A percentile compares a stretch with the other conserved stretches of the same genome.
Conservation (phyloP, 2,329 filamentous ascomycete species). For the Clarireedia paspali region DNA sequence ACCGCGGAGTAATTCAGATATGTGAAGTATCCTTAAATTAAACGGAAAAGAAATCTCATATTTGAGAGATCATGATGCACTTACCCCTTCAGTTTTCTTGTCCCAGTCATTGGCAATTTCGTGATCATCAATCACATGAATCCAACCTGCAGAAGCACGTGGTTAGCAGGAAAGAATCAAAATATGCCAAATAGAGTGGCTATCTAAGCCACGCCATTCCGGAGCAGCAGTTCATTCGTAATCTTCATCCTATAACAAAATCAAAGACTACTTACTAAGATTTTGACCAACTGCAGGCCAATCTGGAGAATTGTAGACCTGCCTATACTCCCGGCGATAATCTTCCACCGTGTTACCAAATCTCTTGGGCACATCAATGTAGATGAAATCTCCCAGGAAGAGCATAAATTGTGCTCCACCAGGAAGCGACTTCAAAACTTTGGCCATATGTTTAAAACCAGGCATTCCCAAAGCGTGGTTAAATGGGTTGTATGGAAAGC, state of each 20-base stretch:
- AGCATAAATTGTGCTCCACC: conserved; percentile 66
- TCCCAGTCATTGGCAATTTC: conserved; percentile 96
- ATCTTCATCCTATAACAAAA: background rate
- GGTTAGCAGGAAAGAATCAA: background rate
- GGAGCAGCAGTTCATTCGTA: too few species aligned
- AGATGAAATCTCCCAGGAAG: conserved; percentile 85
- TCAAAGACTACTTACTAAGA: conserved; percentile 46
- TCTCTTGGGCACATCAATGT: conserved; percentile 77
- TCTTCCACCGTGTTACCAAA: conserved; percentile 65
- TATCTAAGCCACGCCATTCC: background rate
- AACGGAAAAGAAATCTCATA: background rate
- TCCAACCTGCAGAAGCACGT: conserved; percentile 47
- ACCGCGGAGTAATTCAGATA: background rate
- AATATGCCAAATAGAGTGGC: background rate
- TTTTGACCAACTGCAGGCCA: conserved; percentile 70
- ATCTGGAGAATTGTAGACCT: conserved; percentile 91
- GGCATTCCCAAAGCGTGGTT: conserved; percentile 76
- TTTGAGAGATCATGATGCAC: background rate
- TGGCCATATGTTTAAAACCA: conserved; percentile 69
- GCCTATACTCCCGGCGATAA: conserved; percentile 86
- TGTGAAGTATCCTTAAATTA: background rate
- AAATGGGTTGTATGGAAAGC: conserved; percentile 82
- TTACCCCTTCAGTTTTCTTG: conserved; percentile 66
- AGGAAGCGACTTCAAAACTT: conserved; percentile 58
- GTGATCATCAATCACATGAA: conserved; percentile 94